A percentile compares a stretch with the other conserved stretches of the same genome.
Conservation (phyloP, 768 basidiomycete genomes). For the Pleurotus ostreatus region DNA sequence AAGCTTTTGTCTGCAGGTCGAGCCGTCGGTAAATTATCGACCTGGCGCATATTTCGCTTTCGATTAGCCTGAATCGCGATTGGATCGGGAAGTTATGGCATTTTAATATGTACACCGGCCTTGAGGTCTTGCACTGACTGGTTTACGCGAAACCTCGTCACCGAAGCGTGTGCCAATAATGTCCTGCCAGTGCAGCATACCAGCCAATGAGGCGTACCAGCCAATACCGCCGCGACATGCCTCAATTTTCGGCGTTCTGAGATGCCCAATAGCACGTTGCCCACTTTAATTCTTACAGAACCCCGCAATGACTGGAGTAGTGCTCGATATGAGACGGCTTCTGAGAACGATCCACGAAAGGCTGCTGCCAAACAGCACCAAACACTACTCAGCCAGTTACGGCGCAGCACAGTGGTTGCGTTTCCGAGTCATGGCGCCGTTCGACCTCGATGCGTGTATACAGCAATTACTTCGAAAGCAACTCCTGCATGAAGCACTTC, state of each 20-base stretch:
- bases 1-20: too few relatives aligned
- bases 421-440: constrained; percentile 49
- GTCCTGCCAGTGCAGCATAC: too few relatives aligned
- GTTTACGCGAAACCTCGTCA: not conserved
- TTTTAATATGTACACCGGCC: not conserved
- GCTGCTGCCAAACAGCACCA: constrained; percentile 31
- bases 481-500: constrained; percentile 87
- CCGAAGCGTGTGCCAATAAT: too few relatives aligned
- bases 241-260: too few relatives aligned
- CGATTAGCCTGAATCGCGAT: constrained; percentile 2
- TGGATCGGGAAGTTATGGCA: constrained; percentile 4
- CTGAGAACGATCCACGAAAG: constrained; percentile 9
- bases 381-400: constrained; percentile 14
- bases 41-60: too few relatives aligned
- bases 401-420: not conserved
- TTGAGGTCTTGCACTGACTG: constrained; percentile 1
- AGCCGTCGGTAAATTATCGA: too few relatives aligned
- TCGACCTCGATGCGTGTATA: constrained; percentile 97
- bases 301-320: not conserved
- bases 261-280: too few relatives aligned
- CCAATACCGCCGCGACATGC: too few relatives aligned
- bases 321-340: not conserved
- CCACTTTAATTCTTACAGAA: not conserved
- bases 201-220: too few relatives aligned
- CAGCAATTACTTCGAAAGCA: constrained; percentile 87